phyloP scores from a whole-genome alignment of 768 basidiomycete species.

The Boletus subcaerulescens region DNA sequence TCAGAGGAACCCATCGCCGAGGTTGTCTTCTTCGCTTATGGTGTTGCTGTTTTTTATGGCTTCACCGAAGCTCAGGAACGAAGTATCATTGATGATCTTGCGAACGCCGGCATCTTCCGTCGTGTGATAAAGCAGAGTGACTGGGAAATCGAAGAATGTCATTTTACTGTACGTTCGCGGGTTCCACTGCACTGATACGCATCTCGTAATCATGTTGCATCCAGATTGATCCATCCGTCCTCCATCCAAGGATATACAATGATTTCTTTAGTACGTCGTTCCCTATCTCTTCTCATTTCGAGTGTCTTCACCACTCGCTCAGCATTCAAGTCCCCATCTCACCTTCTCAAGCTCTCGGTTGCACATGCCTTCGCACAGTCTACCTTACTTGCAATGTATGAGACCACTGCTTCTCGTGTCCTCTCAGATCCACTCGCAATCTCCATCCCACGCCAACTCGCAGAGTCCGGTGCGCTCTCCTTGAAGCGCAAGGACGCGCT shows the following conservation, averaged over 20 bases:
- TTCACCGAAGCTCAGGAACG: slow-evolving; percentile 75
- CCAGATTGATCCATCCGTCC: slow-evolving; percentile 80
- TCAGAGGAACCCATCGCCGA: slow-evolving; percentile 57
- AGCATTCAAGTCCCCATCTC: slow-evolving; percentile 92
- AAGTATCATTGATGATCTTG: slow-evolving; percentile 81
- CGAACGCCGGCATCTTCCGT: slow-evolving; percentile 65
- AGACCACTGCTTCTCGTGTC: slow-evolving; percentile 71
- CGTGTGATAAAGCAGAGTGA: slow-evolving; percentile 58
- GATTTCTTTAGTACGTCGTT: slow-evolving; percentile 84
- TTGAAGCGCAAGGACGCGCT: slow-evolving; percentile 81
- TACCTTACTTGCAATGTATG: slow-evolving; percentile 86
- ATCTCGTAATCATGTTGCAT: not conserved
- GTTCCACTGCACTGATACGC: not conserved
- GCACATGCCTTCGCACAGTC: slow-evolving; percentile 94
- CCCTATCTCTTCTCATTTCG: not conserved
- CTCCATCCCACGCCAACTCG: slow-evolving; percentile 82
- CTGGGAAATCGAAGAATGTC: slow-evolving; percentile 94
- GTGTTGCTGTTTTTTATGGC: slow-evolving; percentile 92
- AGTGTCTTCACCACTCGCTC: not conserved
- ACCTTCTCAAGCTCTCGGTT: slow-evolving; percentile 88
- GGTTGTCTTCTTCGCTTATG: slow-evolving; percentile 80
- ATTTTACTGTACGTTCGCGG: slow-evolving; percentile 60
- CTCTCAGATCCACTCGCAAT: slow-evolving; percentile 74
- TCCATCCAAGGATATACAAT: slow-evolving; percentile 90
- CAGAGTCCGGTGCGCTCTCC: slow-evolving; percentile 69